Evolutionary conservation across 83 land plant genomes (phyloP), one percentile per base, ranked within the genome.

Genomic region (Picea engelmannii): DNA sequence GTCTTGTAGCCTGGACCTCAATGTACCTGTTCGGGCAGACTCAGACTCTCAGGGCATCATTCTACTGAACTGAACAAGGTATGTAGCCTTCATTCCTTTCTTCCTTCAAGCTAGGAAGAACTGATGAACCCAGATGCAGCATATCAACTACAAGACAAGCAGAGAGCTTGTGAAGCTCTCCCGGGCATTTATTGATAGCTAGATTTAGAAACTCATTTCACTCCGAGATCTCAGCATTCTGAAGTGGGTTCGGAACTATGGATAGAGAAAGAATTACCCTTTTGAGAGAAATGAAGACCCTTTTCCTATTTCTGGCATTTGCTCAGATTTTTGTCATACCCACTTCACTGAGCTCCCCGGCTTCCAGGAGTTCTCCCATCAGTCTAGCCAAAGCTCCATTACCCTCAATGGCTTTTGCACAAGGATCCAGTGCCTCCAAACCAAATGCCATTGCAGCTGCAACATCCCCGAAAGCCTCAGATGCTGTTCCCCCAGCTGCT

Each of bases 151-250:
- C 38, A n/a, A 38, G 40, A 69, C 74, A 38, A 69, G 74, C 20
- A 69, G n/a, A 17, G 21, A 17, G 44, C 73, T 16, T 1, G 6
- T 35, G 3, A 15, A 69, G 38, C 44, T 69, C 74, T 17, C 47
- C 20, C 20, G 21, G 40, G 74, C 74, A 69, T 69, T 69, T 69
- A 38, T n/a, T 69, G 74, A 16, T 35, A 12, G 38, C 38, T 12
- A 69, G 74, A 42, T 69, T 69, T 38, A 35, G 74, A 25, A 68
- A 38, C 31, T 69, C 40, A 42, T 17, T 69, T 69, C 69, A 25
- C 38, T 66, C 73, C 74, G 74, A 15, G 47, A 69, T 69, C 74
- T 69, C 74, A 69, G 74, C 74, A 69, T 69, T 69, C n/a, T 24
- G 74, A 69, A 6, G 44, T 38, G 74, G 47, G 74, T 35, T 17